Percentiles rank a stretch among this genome's conserved stretches.
These are phyloP conservation scores for Colletotrichum tabaci DNA, from an alignment of 2,329 filamentous ascomycete genomes.

Conservation along the genomic window DNA sequence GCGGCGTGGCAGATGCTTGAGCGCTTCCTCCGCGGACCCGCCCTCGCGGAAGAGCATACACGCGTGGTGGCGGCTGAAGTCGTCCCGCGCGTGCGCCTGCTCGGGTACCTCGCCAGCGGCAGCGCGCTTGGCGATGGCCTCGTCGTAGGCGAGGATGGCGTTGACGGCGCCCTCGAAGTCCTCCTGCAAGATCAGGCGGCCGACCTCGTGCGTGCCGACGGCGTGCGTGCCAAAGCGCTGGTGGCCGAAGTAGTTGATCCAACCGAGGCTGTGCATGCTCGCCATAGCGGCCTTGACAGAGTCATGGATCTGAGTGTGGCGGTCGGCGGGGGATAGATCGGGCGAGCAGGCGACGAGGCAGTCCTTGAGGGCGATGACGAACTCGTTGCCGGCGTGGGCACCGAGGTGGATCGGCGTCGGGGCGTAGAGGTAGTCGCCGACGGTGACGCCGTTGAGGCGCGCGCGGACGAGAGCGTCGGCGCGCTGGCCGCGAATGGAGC, in stretches of 20 bases:
- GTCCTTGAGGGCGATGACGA: slow-evolving; percentile 91
- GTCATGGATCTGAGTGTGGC: slow-evolving; percentile 47
- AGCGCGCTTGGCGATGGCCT: slow-evolving; percentile 67
- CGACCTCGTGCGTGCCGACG: slow-evolving; percentile 88
- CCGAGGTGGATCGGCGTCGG: slow-evolving; percentile 83
- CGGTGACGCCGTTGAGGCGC: slow-evolving; percentile 73
- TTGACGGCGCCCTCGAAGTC: slow-evolving; percentile 87
- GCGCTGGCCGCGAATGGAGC: slow-evolving; percentile 72
- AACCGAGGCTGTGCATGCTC: slow-evolving; percentile 81
- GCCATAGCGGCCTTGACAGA: slow-evolving; percentile 72
- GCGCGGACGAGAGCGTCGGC: slow-evolving; percentile 75
- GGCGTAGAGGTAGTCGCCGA: slow-evolving; percentile 88
- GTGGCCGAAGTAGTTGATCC: slow-evolving; percentile 98
- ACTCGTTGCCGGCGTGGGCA: slow-evolving; percentile 90
- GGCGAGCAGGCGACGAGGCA: slow-evolving; percentile 70
- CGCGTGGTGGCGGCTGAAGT: slow-evolving; percentile 83
- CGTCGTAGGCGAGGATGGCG: slow-evolving; percentile 81
- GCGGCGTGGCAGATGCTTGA: slow-evolving; percentile 80
- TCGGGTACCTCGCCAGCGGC: slow-evolving; percentile 52
- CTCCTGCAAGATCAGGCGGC: slow-evolving; percentile 85
- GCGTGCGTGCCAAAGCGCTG: slow-evolving; percentile 94
- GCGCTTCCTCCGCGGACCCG: slow-evolving; percentile 71
- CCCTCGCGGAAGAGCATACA: slow-evolving; percentile 79
- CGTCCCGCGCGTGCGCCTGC: slow-evolving; percentile 77
- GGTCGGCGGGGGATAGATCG: slow-evolving; percentile 30